phyloP scores from a whole-genome alignment of 1,284 basidiomycete genomes.

The Ustilago tritici region DNA sequence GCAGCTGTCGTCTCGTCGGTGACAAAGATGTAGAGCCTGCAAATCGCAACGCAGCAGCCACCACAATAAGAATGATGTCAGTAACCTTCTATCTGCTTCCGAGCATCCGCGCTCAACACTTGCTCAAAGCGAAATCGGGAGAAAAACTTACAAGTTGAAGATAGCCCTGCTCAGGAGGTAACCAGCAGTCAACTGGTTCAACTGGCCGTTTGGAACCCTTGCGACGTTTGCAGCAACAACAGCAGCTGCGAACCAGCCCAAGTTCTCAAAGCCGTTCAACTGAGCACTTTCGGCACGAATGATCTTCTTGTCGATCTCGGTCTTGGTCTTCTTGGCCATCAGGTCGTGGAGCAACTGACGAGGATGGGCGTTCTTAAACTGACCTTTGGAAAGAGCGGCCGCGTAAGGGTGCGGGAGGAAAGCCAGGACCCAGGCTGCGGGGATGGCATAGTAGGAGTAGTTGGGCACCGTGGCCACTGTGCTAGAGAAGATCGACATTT shows the following conservation, averaged over 20 bases:
- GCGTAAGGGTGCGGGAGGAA: constrained; percentile 40
- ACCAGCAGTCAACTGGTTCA: constrained; percentile 51
- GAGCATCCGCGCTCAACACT: background rate
- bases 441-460: constrained; percentile 45
- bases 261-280: constrained; percentile 42
- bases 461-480: constrained; percentile 22
- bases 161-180: constrained; percentile 52
- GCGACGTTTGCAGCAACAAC: constrained; percentile 58
- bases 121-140: background rate
- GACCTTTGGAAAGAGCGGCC: constrained; percentile 10
- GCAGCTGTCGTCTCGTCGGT: constrained; percentile 22
- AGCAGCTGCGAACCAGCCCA: constrained; percentile 42
- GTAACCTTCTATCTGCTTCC: background rate
- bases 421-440: constrained; percentile 38
- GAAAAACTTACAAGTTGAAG: constrained; percentile 51
- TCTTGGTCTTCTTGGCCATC: constrained; percentile 46
- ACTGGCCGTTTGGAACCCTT: constrained; percentile 44
- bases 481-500: constrained; percentile 33
- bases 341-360: constrained; percentile 46
- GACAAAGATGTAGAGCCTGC: constrained; percentile 44
- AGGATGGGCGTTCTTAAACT: constrained; percentile 35
- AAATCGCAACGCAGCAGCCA: background rate
- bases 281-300: constrained; percentile 47
- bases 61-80: background rate
- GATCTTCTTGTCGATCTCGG: constrained; percentile 35